Conservation (phyloP, 2,329 filamentous ascomycete species). For the Alternaria tenuissima region DNA sequence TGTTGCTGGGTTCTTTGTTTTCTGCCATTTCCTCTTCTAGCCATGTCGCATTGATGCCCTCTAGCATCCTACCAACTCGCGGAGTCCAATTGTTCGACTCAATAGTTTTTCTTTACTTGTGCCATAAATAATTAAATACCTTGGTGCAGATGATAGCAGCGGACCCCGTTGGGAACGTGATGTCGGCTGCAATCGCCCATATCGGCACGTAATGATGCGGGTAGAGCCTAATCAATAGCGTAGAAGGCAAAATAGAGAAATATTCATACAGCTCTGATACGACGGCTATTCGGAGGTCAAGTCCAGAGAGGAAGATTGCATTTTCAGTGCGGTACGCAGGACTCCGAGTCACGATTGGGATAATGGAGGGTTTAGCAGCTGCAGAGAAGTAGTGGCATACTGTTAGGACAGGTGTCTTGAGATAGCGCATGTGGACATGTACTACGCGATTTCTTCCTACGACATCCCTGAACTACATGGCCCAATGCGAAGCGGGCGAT, state of each 20-base stretch:
- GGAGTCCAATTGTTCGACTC: constrained; percentile 3
- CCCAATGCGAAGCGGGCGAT: constrained; percentile 15
- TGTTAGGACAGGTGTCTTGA: background rate
- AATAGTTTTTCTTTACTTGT: background rate
- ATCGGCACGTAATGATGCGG: background rate
- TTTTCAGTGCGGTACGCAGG: background rate
- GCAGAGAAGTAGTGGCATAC: background rate
- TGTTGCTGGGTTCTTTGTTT: too few species aligned
- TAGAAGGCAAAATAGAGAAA: constrained; percentile 1
- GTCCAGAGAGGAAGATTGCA: background rate
- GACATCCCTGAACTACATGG: background rate
- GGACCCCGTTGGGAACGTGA: constrained; percentile 8
- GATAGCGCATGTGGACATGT: constrained; percentile 6
- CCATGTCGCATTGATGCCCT: background rate
- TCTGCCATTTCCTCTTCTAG: background rate
- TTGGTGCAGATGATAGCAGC: constrained; percentile 11
- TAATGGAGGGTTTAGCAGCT: background rate
- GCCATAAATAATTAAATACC: constrained; percentile 3
- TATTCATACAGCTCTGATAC: constrained; percentile 17
- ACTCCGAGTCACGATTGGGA: constrained; percentile 11
- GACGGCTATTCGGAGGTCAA: constrained; percentile 10
- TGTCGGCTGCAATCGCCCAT: constrained; percentile 11
- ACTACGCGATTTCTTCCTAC: background rate
- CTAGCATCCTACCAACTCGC: constrained; percentile 10
- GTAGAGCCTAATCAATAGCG: constrained; percentile 4